Evolutionary conservation across 352 stramenopile genomes (phyloP), one percentile per base, ranked within the genome.

Genomic region (Phytopythium kandeliae): DNA sequence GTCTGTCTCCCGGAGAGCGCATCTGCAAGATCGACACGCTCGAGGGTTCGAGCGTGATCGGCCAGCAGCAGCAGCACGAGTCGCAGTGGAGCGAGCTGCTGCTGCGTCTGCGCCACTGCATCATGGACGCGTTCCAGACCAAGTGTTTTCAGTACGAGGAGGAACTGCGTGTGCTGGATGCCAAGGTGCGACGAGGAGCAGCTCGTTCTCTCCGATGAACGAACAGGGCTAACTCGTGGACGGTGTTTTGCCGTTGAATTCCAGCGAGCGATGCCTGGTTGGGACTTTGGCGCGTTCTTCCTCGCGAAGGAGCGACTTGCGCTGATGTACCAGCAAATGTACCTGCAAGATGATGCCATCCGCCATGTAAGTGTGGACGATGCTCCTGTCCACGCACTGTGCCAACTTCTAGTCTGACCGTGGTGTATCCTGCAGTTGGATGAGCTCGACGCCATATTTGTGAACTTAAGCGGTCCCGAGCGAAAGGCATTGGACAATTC

Each of bases 11-110:
- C 4, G 56, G 59, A 13, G 82, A 93, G 35, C 59, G 76, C n/a
- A 81, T 91, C 46, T 93, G 79, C 62, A 91, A 93, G 58, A 85
- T 93, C 38, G 82, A 91, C 47, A 85, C 74, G 19, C 57, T 93
- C 19, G 78, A 91, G 28, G 79, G 78, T 36, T 72, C 69, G 48
- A 91, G 77, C 57, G 62, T 89, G 19, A 47, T 87, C 4, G 82
- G 72, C 42, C 70, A 88, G 53, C 79, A 90, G 46, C 76, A 85
- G 54, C 80, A 87, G 51, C 78, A 91, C 60, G 78, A 93, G 54
- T 63, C 71, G 0, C 82, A 93, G 59, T 93, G 79, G 79, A 88
- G 78, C 2, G 78, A 91, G 43, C 57, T 93, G 30, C 41, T 93
- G 17, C 40, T 90, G 34, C 62, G 75, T 31, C 54, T 93, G 36